Evolutionary conservation across 2,329 filamentous ascomycete species (phyloP).

Genomic region (Penicillium sp.): DNA sequence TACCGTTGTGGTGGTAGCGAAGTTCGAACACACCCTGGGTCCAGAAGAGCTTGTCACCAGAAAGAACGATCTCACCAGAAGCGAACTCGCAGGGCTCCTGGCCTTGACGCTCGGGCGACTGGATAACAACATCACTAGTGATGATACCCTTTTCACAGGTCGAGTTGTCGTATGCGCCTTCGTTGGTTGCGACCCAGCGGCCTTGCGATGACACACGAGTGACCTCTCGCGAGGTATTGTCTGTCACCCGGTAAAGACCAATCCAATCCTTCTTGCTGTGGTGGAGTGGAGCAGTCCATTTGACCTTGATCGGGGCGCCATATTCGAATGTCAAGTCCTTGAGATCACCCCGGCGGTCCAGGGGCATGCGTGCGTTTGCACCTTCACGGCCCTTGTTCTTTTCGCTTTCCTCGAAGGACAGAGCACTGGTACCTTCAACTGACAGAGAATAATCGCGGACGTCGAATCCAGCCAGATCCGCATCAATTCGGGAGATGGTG

Average conservation of each 20-base stretch:
- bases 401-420: constrained; percentile 54
- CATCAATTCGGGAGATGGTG: constrained; percentile 73
- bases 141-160: constrained; percentile 75
- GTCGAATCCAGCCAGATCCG: constrained; percentile 76
- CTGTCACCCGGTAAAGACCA: constrained; percentile 91
- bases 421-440: constrained; percentile 64
- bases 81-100: constrained; percentile 58
- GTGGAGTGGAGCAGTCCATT: constrained; percentile 82
- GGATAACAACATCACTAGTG: constrained; percentile 61
- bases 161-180: constrained; percentile 71
- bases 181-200: constrained; percentile 80
- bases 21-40: constrained; percentile 95
- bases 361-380: constrained; percentile 64
- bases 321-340: constrained; percentile 82
- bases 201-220: constrained; percentile 83
- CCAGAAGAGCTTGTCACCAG: constrained; percentile 96
- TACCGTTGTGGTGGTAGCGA: constrained; percentile 90
- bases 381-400: constrained; percentile 71
- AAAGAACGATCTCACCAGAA: constrained; percentile 79
- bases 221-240: constrained; percentile 80
- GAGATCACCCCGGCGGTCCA: constrained; percentile 58
- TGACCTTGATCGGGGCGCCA: constrained; percentile 82
- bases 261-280: constrained; percentile 95
- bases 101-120: constrained; percentile 44
- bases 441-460: constrained; percentile 75